phyloP scores from a whole-genome alignment of 768 basidiomycete genomes.

The Russula vinacea region DNA sequence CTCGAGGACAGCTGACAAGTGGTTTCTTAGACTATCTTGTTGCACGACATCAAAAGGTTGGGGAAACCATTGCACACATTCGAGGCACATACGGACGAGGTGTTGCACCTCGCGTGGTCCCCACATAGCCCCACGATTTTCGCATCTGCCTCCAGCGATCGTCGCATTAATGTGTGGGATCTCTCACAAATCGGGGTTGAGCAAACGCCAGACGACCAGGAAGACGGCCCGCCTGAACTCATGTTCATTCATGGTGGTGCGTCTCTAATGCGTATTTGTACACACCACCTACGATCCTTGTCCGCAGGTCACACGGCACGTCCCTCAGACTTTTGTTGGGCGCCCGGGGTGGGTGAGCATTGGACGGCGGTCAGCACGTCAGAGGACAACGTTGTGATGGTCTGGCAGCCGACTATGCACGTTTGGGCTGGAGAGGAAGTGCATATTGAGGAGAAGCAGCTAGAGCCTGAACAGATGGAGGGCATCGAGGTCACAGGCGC shows the following conservation, averaged over 20 bases:
- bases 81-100: conserved; percentile 91
- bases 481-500: conserved; percentile 52
- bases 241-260: conserved; percentile 93
- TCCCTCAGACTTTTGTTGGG: conserved; percentile 95
- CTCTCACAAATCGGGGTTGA: conserved; percentile 86
- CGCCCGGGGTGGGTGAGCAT: conserved; percentile 72
- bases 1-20: conserved; percentile 2
- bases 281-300: conserved; percentile 13
- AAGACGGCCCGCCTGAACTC: conserved; percentile 96
- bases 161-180: conserved; percentile 95
- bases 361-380: conserved; percentile 89
- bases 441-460: conserved; percentile 77
- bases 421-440: conserved; percentile 91
- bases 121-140: conserved; percentile 90
- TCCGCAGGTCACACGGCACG: conserved; percentile 77
- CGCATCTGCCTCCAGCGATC: conserved; percentile 90
- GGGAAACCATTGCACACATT: conserved; percentile 82
- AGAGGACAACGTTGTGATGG: conserved; percentile 95
- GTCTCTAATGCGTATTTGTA: conserved; percentile 6
- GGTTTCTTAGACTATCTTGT: conserved; percentile 63
- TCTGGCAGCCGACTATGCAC: conserved; percentile 95
- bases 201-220: conserved; percentile 96
- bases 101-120: conserved; percentile 93
- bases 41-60: conserved; percentile 83
- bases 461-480: conserved; percentile 79